Conservation (phyloP, 495 filamentous ascomycete species). For the Penicillium manginii region DNA sequence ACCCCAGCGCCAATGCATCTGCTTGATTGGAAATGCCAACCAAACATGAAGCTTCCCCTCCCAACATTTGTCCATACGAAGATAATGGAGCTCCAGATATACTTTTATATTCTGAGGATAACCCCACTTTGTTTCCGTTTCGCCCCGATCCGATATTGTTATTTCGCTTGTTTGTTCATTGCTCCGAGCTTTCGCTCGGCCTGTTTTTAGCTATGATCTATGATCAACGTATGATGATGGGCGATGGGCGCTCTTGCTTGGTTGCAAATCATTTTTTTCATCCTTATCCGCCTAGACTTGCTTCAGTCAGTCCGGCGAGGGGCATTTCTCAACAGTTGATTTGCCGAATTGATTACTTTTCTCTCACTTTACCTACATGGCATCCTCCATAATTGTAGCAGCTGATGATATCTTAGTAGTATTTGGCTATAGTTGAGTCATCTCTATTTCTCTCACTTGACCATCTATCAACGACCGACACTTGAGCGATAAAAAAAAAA, state of each 20-base stretch:
- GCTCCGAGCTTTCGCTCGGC: background rate
- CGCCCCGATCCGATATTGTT: background rate
- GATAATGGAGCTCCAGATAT: background rate
- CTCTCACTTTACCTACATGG: background rate
- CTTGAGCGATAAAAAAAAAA: background rate
- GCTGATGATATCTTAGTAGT: no score
- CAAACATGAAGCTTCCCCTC: background rate
- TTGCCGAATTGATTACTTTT: background rate
- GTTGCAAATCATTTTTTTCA: background rate
- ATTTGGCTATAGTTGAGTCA: background rate
- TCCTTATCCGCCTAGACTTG: background rate
- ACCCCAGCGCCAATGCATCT: background rate
- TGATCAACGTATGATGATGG: background rate
- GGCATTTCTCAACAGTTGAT: slow-evolving; percentile 3
- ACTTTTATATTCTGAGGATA: background rate
- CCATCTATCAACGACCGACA: background rate
- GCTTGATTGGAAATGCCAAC: background rate
- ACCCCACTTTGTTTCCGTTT: background rate
- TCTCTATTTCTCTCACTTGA: background rate
- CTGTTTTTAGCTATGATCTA: slow-evolving; percentile 1
- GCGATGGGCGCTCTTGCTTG: slow-evolving; percentile 3
- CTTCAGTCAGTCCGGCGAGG: background rate
- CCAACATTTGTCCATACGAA: background rate
- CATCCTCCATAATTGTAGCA: no score
- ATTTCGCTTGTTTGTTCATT: background rate